phyloP scores from a whole-genome alignment of 2,329 filamentous ascomycete genomes.

The Neocatenulostroma microsporum region DNA sequence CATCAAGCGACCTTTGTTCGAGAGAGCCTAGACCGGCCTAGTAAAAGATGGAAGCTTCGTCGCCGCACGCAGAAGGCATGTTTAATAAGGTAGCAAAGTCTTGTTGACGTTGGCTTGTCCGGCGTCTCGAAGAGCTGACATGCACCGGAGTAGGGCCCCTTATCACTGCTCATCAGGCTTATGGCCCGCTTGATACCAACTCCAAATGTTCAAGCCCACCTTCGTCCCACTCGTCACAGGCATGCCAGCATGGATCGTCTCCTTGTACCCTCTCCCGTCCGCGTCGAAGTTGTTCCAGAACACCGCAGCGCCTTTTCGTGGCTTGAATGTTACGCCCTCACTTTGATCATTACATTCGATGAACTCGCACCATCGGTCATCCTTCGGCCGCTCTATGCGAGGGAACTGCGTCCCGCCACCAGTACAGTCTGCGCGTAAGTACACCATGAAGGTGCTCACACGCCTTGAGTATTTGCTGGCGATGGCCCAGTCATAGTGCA shows the following conservation, averaged over 20 bases:
- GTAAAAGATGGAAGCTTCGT: too few relatives aligned
- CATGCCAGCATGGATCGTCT: slow-evolving; percentile 55
- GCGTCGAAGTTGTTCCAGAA: slow-evolving; percentile 55
- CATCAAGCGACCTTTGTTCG: too few relatives aligned
- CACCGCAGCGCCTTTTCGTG: slow-evolving; percentile 51
- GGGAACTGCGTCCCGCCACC: slow-evolving; percentile 58
- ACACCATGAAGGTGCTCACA: slow-evolving; percentile 56
- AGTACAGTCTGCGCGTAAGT: slow-evolving; percentile 44
- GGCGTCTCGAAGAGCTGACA: too few relatives aligned
- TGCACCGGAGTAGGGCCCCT: too few relatives aligned
- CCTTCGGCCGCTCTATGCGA: slow-evolving; percentile 38
- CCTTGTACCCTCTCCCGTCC: slow-evolving; percentile 49
- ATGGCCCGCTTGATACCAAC: slow-evolving; percentile 44
- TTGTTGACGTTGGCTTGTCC: too few relatives aligned
- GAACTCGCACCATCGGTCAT: slow-evolving; percentile 49
- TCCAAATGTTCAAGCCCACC: slow-evolving; percentile 59
- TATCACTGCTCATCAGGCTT: too few relatives aligned
- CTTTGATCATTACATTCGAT: slow-evolving; percentile 44
- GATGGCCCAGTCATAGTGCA: slow-evolving; percentile 53
- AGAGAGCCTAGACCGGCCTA: too few relatives aligned
- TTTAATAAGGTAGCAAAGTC: too few relatives aligned
- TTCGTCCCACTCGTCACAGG: slow-evolving; percentile 50
- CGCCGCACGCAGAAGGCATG: too few relatives aligned
- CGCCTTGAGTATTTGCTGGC: slow-evolving; percentile 29
- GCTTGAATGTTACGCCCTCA: slow-evolving; percentile 50